Conservation (phyloP, 1,284 basidiomycete genomes). For the Cryptococcus sp. region DNA sequence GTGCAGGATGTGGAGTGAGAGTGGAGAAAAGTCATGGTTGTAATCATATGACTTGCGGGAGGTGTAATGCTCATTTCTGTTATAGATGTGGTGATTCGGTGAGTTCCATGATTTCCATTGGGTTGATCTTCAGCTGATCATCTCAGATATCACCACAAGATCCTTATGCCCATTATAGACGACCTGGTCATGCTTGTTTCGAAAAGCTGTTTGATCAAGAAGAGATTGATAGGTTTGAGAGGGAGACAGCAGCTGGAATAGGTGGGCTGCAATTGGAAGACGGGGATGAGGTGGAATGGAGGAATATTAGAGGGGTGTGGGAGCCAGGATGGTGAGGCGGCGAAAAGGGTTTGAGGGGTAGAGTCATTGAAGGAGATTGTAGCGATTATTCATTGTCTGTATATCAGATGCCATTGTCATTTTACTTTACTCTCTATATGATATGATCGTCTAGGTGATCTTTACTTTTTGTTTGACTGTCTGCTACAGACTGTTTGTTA, state of each 20-base stretch:
- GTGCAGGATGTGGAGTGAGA: constrained; percentile 40
- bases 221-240: constrained; percentile 26
- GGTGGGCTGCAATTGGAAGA: constrained; percentile 7
- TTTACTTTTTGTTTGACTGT: too few relatives aligned
- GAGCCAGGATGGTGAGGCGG: not conserved
- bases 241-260: constrained; percentile 17
- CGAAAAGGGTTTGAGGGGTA: too few relatives aligned
- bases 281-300: constrained; percentile 12
- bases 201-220: constrained; percentile 42
- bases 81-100: constrained; percentile 40
- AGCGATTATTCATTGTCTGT: too few relatives aligned
- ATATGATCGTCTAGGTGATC: too few relatives aligned
- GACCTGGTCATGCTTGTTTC: constrained; percentile 32
- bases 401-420: too few relatives aligned
- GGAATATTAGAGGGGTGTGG: constrained; percentile 19
- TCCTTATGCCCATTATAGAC: constrained; percentile 41
- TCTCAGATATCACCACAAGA: constrained; percentile 28
- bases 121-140: not conserved
- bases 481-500: too few relatives aligned
- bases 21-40: constrained; percentile 47
- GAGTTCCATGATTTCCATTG: constrained; percentile 5
- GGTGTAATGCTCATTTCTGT: constrained; percentile 43
- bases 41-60: constrained; percentile 46
- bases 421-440: too few relatives aligned
- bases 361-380: too few relatives aligned